Base-by-base conservation (phyloP, 805 yeast species). In the Teunomyces pallodes region DNA sequence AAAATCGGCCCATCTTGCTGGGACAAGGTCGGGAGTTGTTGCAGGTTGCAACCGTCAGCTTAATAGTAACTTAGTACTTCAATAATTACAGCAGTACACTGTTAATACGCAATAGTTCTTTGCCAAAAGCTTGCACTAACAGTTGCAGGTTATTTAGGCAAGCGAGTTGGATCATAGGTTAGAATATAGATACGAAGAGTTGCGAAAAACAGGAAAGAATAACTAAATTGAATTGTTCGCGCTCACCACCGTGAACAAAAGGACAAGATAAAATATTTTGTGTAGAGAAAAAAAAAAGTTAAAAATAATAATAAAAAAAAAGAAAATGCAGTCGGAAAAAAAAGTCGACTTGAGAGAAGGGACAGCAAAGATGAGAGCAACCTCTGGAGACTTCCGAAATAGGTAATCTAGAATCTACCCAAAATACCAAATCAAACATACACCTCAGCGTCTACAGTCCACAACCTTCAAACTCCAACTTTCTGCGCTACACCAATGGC, bases 321-420 rank as follows among this genome's bases (percentile, higher is more conserved):
- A 17, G 3, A 17, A 17, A 17, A 2, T 17, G 1, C 17, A 17
- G 17, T 17, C 17, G 4, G 4, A 17, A 17, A 17, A 17, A 20
- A 20, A 20, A 17, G 24, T 20, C 24, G 1, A 20, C 24, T 5
- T 20, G 6, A 20, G 24, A 20, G 24, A 20, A 20, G 6, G 24
- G 24, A 20, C 24, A 20, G 24, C 24, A 4, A 20, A 20, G 24
- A 20, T 20, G 24, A 20, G 6, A 20, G 24, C 24, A 6, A 20
- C 24, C 24, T 20, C 24, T 20, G 6, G 24, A 20, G 24, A 42
- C 41, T 46, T 16, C 49, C 49, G 14, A 36, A 42, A 33, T 16
- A 29, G 50, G 50, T 16, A 47, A 41, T 47, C 50, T 24, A 47
- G 9, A 9, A 12, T 8, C 12, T 24, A 27, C 14, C 36, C 28